Evolutionary conservation across 23 red algal genomes (phyloP).

Genomic region (Gracilaria caudata): DNA sequence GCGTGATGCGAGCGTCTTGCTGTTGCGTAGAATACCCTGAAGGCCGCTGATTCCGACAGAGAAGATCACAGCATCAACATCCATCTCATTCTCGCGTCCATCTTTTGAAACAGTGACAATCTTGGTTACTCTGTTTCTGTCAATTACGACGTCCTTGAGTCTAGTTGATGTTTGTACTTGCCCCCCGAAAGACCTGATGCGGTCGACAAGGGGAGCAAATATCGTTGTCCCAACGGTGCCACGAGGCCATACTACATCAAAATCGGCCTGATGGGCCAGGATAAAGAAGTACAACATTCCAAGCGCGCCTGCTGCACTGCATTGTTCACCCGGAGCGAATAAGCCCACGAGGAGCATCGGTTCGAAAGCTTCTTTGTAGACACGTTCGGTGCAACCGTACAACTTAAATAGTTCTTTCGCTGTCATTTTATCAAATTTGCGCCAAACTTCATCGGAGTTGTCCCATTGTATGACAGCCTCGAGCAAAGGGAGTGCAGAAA

Average conservation of each 20-base stretch:
- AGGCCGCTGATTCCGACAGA: conserved; percentile 82
- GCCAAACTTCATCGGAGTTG: conserved; percentile 60
- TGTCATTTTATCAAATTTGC: conserved; percentile 87
- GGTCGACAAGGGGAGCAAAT: conserved; percentile 69
- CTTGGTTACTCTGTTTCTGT: conserved; percentile 36
- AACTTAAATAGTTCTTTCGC: conserved; percentile 80
- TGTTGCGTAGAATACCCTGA: conserved; percentile 70
- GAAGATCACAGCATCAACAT: conserved; percentile 75
- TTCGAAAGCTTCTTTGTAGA: conserved; percentile 76
- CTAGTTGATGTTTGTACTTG: conserved; percentile 56
- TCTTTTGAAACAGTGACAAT: conserved; percentile 38
- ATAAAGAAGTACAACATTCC: conserved; percentile 88
- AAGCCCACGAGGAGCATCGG: conserved; percentile 88
- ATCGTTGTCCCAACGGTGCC: conserved; percentile 77
- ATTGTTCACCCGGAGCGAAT: conserved; percentile 79
- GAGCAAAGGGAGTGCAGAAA: conserved; percentile 79
- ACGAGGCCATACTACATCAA: conserved; percentile 90
- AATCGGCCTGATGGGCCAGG: conserved; percentile 77
- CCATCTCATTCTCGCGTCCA: conserved; percentile 16
- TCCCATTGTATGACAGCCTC: conserved; percentile 76
- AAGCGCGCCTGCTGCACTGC: conserved; percentile 73
- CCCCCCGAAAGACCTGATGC: conserved; percentile 45
- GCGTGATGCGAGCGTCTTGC: conserved; percentile 60
- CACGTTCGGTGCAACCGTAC: conserved; percentile 69
- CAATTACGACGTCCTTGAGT: conserved; percentile 56